Conservation (phyloP, 768 basidiomycete genomes). For the Solioccasus polychromus region DNA sequence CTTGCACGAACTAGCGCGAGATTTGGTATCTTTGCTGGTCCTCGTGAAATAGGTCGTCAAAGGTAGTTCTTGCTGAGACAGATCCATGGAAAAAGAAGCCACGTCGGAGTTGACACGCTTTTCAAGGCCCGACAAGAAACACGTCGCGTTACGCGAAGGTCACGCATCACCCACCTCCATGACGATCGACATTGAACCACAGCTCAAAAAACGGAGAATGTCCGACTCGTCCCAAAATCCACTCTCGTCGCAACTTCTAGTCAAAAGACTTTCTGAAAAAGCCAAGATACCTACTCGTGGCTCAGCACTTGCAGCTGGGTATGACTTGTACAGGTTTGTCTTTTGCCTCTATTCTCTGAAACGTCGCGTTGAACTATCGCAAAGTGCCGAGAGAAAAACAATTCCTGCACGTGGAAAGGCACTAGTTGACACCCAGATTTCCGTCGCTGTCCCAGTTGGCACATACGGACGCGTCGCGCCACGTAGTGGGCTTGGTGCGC, state of each 20-base stretch:
- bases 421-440: slow-evolving; percentile 85
- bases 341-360: not conserved
- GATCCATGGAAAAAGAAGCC: slow-evolving; percentile 21
- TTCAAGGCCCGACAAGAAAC: slow-evolving; percentile 27
- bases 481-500: slow-evolving; percentile 87
- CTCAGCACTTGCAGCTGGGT: slow-evolving; percentile 84
- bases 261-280: slow-evolving; percentile 82
- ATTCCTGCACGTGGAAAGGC: slow-evolving; percentile 92
- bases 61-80: slow-evolving; percentile 33
- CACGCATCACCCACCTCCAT: not conserved
- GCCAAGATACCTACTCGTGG: slow-evolving; percentile 87
- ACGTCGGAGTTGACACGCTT: slow-evolving; percentile 42
- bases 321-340: slow-evolving; percentile 88
- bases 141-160: slow-evolving; percentile 18
- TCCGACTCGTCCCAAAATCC: slow-evolving; percentile 38
- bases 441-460: slow-evolving; percentile 88
- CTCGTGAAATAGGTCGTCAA: slow-evolving; percentile 28
- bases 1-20: not conserved
- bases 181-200: slow-evolving; percentile 30
- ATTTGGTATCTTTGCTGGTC: slow-evolving; percentile 9
- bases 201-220: slow-evolving; percentile 61
- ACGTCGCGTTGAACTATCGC: slow-evolving; percentile 1
- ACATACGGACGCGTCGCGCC: slow-evolving; percentile 98
- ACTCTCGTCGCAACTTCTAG: slow-evolving; percentile 56
- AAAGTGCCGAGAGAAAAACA: slow-evolving; percentile 78